A percentile compares a stretch with the other conserved stretches of the same genome.
These are phyloP conservation scores for Lentinula lateritia DNA, from an alignment of 768 basidiomycete genomes.

Conservation along the genomic window DNA sequence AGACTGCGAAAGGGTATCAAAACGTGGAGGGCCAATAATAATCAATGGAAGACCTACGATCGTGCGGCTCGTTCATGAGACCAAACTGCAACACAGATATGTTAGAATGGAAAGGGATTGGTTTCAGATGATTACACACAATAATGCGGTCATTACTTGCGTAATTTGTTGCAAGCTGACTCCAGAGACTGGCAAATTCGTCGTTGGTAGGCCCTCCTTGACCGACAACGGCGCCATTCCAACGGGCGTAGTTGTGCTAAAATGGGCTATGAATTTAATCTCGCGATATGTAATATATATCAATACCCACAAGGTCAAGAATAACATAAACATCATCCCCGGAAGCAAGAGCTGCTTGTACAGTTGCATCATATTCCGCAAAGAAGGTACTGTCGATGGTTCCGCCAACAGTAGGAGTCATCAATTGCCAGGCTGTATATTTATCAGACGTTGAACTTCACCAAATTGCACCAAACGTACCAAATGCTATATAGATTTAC, in stretches of 20 bases:
- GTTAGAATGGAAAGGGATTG: not conserved
- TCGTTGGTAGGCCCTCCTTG: slow-evolving; percentile 54
- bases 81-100: slow-evolving; percentile 15
- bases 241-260: slow-evolving; percentile 55
- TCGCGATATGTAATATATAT: not conserved
- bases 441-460: slow-evolving; percentile 7
- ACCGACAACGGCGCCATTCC: slow-evolving; percentile 49
- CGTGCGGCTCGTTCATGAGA: slow-evolving; percentile 59
- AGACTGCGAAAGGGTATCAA: not conserved
- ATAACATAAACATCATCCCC: slow-evolving; percentile 39
- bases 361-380: slow-evolving; percentile 39
- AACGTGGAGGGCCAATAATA: no score
- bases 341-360: slow-evolving; percentile 40
- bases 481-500: slow-evolving; percentile 19
- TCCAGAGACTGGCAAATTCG: slow-evolving; percentile 48
- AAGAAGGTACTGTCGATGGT: slow-evolving; percentile 40
- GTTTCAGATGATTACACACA: slow-evolving; percentile 23
- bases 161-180: slow-evolving; percentile 44
- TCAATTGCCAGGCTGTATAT: slow-evolving; percentile 44
- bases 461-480: slow-evolving; percentile 15
- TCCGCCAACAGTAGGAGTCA: slow-evolving; percentile 45
- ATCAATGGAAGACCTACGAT: slow-evolving; percentile 13
- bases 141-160: slow-evolving; percentile 32
- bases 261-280: not conserved
- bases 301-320: slow-evolving; percentile 36